A percentile compares a stretch with the other conserved stretches of the same genome.
Evolutionary conservation across 2,329 filamentous ascomycete species (phyloP).

Genomic region (Leptographium lundbergii): DNA sequence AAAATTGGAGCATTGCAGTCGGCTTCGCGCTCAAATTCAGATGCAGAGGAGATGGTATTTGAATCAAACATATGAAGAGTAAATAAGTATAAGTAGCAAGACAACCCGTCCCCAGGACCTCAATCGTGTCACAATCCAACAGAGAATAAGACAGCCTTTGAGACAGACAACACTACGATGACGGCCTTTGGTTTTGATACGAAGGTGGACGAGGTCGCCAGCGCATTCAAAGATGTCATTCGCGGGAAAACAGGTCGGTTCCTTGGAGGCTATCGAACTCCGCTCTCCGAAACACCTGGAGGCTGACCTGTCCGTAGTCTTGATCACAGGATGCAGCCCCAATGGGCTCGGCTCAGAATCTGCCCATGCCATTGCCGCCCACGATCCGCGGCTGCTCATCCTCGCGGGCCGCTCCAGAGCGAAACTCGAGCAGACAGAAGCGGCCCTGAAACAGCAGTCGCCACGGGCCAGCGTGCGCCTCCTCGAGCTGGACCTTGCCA

Average conservation of each 20-base stretch:
- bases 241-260: background rate
- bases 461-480: slow-evolving; percentile 17
- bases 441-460: slow-evolving; percentile 14
- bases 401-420: slow-evolving; percentile 8
- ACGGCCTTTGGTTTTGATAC: background rate
- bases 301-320: slow-evolving; percentile 1
- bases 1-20: too few relatives aligned
- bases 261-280: background rate
- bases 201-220: background rate
- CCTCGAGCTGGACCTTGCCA: slow-evolving; percentile 25
- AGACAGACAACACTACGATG: background rate
- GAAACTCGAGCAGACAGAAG: slow-evolving; percentile 19
- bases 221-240: background rate
- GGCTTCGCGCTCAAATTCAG: background rate
- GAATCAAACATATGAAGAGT: background rate
- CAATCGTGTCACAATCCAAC: background rate
- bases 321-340: slow-evolving; percentile 12
- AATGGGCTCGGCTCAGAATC: slow-evolving; percentile 9
- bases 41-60: background rate
- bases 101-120: background rate
- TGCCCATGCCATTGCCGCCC: slow-evolving; percentile 5
- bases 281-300: background rate
- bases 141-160: background rate
- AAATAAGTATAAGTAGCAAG: background rate
- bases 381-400: slow-evolving; percentile 10